Percentiles rank a stretch among this genome's conserved stretches.
These are phyloP conservation scores for Xylaria nigripes DNA, from an alignment of 495 filamentous ascomycete genomes.

Conservation along the genomic window DNA sequence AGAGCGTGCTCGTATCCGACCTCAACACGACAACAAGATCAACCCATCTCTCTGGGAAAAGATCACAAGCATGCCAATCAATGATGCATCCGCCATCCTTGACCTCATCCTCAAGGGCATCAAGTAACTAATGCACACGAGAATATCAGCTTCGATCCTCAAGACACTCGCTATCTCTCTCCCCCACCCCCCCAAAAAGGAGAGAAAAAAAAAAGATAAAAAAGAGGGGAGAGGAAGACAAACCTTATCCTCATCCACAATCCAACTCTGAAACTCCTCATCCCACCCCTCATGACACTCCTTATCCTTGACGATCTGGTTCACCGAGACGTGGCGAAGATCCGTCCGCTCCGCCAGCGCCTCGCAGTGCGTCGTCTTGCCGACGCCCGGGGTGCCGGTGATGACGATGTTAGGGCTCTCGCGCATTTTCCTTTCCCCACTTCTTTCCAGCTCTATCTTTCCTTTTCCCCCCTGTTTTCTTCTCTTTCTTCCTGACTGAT, in stretches of 20 bases:
- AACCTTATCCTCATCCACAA: constrained; percentile 96
- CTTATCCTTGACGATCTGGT: constrained; percentile 78
- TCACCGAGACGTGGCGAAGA: constrained; percentile 78
- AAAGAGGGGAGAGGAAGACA: constrained; percentile 14
- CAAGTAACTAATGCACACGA: constrained; percentile 56
- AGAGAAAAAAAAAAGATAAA: constrained; percentile 1
- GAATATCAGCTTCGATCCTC: constrained; percentile 1
- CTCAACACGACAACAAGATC: constrained; percentile 91
- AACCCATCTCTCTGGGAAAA: constrained; percentile 90
- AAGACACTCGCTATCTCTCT: neutral
- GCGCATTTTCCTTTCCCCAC: constrained; percentile 40
- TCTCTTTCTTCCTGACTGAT: neutral
- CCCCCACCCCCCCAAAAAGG: neutral
- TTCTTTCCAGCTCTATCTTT: neutral
- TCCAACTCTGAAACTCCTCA: constrained; percentile 76
- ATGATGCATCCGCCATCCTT: constrained; percentile 79
- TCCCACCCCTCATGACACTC: constrained; percentile 79
- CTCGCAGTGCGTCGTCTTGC: constrained; percentile 87
- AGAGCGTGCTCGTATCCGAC: constrained; percentile 66
- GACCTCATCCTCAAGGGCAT: constrained; percentile 75
- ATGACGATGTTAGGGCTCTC: constrained; percentile 81
- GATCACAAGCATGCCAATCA: constrained; percentile 97
- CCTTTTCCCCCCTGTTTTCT: neutral
- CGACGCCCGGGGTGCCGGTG: constrained; percentile 90
- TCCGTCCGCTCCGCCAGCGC: constrained; percentile 54